Evolutionary conservation across 768 basidiomycete genomes (phyloP).

Genomic region (Exidia glandulosa): DNA sequence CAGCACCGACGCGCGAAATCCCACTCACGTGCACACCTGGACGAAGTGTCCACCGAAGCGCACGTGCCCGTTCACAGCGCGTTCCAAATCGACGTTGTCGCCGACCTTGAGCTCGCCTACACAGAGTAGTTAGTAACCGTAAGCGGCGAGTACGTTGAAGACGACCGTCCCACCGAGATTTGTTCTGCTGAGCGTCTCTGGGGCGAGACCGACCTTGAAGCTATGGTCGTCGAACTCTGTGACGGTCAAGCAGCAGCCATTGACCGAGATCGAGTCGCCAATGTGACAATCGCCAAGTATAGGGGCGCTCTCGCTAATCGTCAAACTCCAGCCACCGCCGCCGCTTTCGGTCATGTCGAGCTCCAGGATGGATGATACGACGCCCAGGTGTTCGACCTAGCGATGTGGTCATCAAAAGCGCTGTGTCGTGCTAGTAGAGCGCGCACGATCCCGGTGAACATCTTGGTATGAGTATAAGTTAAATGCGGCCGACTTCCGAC

Average conservation of each 20-base stretch:
- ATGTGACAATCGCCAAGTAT: conserved; percentile 83
- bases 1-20: background rate
- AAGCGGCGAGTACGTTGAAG: background rate
- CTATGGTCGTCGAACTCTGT: conserved; percentile 73
- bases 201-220: conserved; percentile 93
- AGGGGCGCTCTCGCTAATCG: conserved; percentile 54
- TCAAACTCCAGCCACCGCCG: conserved; percentile 64
- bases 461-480: no score
- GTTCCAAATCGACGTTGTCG: conserved; percentile 81
- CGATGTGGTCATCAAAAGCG: background rate
- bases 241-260: conserved; percentile 84
- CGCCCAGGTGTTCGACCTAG: conserved; percentile 86
- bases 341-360: conserved; percentile 41
- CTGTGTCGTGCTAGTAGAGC: background rate
- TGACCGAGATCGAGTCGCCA: conserved; percentile 90
- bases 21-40: conserved; percentile 42
- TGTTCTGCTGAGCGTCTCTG: conserved; percentile 86
- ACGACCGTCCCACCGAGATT: conserved; percentile 56
- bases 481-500: no score
- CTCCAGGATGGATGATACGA: conserved; percentile 44
- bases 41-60: conserved; percentile 97
- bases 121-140: background rate
- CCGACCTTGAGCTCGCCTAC: conserved; percentile 69
- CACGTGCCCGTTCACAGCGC: conserved; percentile 85
- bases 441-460: background rate